Evolutionary conservation across 257 asterid species (phyloP), one percentile per base, ranked within the genome.

Genomic region (Fraxinus cuspidata): DNA sequence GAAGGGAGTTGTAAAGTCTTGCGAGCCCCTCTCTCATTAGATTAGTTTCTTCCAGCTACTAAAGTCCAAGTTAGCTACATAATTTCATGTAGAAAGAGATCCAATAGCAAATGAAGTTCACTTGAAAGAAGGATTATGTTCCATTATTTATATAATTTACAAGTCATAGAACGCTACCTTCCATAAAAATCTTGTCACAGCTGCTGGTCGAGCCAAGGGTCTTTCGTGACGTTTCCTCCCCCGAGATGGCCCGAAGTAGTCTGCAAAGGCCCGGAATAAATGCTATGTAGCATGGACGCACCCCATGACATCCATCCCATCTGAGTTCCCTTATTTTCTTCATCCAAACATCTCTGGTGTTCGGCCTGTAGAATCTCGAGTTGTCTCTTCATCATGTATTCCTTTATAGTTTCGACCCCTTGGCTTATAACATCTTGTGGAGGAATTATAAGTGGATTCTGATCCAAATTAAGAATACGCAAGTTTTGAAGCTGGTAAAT

Each of bases 381-480:
- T 58, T 82, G 78, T 81, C 86, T 85, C 81, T 85, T 90, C 83
- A 74, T 77, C 93, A 92, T 89, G 77, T 83, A 89, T 37, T 80
- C 94, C 85, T 73, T 86, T 12, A 92, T 71, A 63, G 88, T 83
- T 69, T 85, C 86, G 34, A 83, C 77, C 70, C 96, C 96, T 67
- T 79, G 37, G 25, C 60, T 73, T 71, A 66, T 89, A 29, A 90
- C 49, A 58, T 86, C 92, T 18, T 42, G 40, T 1, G 96, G 92
- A 77, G 96, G 97, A 74, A 90, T 72, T 5, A 84, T 77, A 0
- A 92, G 81, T 31, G 97, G 97, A 69, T 92, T 92, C 72, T 86
- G 88, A 60, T 90, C 92, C 79, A 92, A 13, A 28, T 84, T 81
- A 4, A 92, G 89, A 81, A 85, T 81, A 2, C 21, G 74, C 6